Evolutionary conservation across 164 flowering plant species (phyloP).

Genomic region (Vitis cinerea): DNA sequence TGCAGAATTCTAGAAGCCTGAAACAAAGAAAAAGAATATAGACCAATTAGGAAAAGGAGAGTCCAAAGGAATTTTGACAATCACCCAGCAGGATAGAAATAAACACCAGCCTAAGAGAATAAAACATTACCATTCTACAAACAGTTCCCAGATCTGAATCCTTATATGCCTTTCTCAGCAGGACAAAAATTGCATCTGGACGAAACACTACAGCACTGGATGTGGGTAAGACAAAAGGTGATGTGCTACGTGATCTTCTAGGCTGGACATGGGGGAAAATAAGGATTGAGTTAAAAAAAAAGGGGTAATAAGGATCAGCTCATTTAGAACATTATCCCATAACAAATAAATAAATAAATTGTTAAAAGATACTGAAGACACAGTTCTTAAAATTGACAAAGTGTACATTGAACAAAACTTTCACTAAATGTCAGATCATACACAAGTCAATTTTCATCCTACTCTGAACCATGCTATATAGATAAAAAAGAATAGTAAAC

Average conservation of each 20-base stretch:
- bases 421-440: background rate
- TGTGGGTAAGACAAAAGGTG: constrained; percentile 40
- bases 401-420: background rate
- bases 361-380: background rate
- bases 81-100: background rate
- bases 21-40: constrained; percentile 7
- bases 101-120: constrained; percentile 2
- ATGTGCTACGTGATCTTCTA: constrained; percentile 61
- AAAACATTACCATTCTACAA: constrained; percentile 57
- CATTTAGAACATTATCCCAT: background rate
- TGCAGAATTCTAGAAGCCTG: constrained; percentile 70
- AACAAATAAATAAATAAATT: background rate
- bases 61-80: background rate
- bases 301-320: background rate
- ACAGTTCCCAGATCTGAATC: constrained; percentile 66
- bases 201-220: constrained; percentile 65
- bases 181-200: constrained; percentile 58
- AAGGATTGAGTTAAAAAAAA: no score
- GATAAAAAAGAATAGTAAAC: background rate
- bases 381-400: background rate
- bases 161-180: constrained; percentile 75
- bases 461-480: background rate
- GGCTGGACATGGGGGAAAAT: constrained; percentile 45
- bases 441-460: background rate
- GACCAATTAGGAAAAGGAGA: background rate